phyloP scores from a whole-genome alignment of 2,329 filamentous ascomycete genomes.

The Periconia sp. region DNA sequence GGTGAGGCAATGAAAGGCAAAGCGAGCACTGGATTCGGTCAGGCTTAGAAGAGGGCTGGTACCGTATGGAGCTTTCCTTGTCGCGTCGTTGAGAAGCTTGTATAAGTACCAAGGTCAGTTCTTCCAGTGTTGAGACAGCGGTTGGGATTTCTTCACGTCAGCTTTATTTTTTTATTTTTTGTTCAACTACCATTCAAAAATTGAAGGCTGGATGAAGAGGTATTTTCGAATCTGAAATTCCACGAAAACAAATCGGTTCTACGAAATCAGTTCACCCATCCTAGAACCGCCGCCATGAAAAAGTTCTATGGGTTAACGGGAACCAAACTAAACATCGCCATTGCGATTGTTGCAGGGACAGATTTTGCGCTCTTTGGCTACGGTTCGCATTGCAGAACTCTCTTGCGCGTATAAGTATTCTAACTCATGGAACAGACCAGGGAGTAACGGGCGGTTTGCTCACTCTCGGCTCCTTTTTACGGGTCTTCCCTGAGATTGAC shows the following conservation, averaged over 20 bases:
- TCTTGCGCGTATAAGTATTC: neutral
- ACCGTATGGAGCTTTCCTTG: neutral
- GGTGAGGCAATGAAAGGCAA: too few relatives aligned
- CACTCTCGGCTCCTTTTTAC: conserved; percentile 64
- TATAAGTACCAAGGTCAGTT: neutral
- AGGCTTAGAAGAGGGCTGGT: neutral
- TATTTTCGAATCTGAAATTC: too few relatives aligned
- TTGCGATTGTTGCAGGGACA: conserved; percentile 70
- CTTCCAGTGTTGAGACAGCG: neutral
- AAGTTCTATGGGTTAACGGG: conserved; percentile 68
- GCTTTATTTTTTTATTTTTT: neutral
- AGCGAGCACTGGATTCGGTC: neutral
- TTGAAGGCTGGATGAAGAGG: too few relatives aligned
- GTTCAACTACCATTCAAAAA: too few relatives aligned
- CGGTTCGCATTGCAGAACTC: conserved; percentile 48
- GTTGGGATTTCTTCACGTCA: neutral
- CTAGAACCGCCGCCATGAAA: conserved; percentile 12
- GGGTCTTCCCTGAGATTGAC: conserved; percentile 45
- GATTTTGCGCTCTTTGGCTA: conserved; percentile 68
- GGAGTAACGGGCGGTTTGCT: conserved; percentile 67
- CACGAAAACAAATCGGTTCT: too few relatives aligned
- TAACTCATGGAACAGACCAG: conserved; percentile 26
- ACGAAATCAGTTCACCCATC: neutral
- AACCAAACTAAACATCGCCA: conserved; percentile 64
- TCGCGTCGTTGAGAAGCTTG: neutral